Base-by-base conservation (phyloP, 2,329 filamentous ascomycete genomes). In the Aspergillus viridinutans region DNA sequence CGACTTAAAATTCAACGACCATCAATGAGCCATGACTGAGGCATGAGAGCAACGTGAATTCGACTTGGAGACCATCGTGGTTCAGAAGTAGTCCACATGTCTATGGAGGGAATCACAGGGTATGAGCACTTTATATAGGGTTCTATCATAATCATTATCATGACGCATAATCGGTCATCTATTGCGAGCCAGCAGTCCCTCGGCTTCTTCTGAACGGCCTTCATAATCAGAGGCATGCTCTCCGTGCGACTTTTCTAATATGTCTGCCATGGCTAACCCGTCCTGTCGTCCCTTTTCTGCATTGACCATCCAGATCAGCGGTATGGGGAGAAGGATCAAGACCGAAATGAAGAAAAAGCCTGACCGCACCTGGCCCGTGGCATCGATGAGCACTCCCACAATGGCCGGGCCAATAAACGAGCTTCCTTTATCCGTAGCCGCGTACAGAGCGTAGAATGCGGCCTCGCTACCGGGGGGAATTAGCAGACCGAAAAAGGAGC, bases 401-500 rank as follows among this genome's bases (percentile, higher is more conserved):
- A 97, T 90, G 0, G 90, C 89, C 0, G 92, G 92, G 0, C 92
- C 92, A 69, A 97, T 95, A 1, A 96, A 83, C 66, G 89, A 93
- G 42, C 88, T 92, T 0, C 92, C 92, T 73, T 97, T 97, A 71
- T 97, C 92, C 0, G 92, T 97, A 57, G 96, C 95, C 23, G 92
- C 92, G 68, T 96, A 97, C 3, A 97, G 79, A 0, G 92, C 92
- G 70, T 94, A 97, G 70, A 97, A 97, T 0, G 92, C 91, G 0
- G 92, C 92, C 72, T 97, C 92, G 26, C 86, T 92, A 3, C 92
- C 92, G 0, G 90, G 90, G 0, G 92, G 92, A 57, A 97, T 94
- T 56, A 97, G 80, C 72, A 95, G 89, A 20, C 91, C 91, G 68
- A 89, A 97, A 2, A 97, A 80, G 45, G 89, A 90, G 20, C 92